Evolutionary conservation across 257 asterid species (phyloP), one percentile per base, ranked within the genome.

Genomic region (Gentiana straminea): DNA sequence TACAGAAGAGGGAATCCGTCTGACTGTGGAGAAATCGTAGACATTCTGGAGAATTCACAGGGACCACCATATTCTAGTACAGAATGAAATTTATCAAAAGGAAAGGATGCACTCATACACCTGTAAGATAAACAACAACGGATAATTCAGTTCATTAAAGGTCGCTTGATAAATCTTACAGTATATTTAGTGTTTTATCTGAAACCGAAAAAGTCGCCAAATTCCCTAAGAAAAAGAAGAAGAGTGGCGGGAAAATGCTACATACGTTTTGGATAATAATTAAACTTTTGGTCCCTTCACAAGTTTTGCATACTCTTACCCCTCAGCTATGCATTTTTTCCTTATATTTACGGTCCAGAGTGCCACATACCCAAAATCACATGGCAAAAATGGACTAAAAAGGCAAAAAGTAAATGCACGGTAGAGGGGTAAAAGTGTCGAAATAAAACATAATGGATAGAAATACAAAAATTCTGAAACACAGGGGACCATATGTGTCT

Each of bases 11-110:
- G 79, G 54, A 67, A 70, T 51, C 61, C 48, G 55, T 66, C 73
- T 49, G 60, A 57, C 63, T 64, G 59, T 2, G 74, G 60, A 59
- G 61, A 70, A 68, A 69, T 66, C 65, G 80, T 57, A 53, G 79
- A 75, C 60, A 82, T 68, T 65, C 76, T 75, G 61, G 91, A 71
- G 54, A 76, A 75, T 73, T 54, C 73, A 57, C 64, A 61, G 13
- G 82, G 55, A 68, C 84, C 91, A 49, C 91, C 91, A 75, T 82
- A 79, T 73, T 82, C 91, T 84, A 82, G 64, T 72, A 82, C 74
- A 61, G 60, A 52, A 57, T 72, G 75, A 66, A 79, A 82, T 70
- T 72, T 68, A 55, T 65, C 66, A 37, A 75, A 68, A 7, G 91
- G 84, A 66, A 82, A 79, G 57, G 86, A 77, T 62, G 84, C 50